Evolutionary conservation across 73 alveolate genomes (phyloP), one percentile per base, ranked within the genome.

Genomic region (Durusdinium trenchii): DNA sequence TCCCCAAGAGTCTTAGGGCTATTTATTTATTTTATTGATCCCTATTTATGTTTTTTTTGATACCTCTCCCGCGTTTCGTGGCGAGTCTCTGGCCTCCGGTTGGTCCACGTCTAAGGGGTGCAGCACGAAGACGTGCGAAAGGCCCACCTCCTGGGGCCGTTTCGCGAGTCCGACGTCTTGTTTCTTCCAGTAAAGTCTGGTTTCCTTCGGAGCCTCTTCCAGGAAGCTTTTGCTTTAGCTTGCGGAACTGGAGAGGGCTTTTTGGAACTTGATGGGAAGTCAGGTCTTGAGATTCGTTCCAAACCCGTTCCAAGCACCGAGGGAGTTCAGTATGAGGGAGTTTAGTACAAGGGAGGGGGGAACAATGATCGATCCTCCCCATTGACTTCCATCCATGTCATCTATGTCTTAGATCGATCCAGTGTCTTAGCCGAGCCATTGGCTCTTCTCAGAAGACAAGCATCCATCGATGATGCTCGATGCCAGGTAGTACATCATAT

Each of bases 51-150:
- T n/a, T n/a, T n/a, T n/a, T n/a, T n/a, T n/a, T 23, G 69, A 57
- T 23, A 57, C 32, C 69, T 12, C 69, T 23, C 69, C 69, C 32
- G 69, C 23, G 69, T 57, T 57, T 57, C 69, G 32, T 23, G 69
- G 32, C 69, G 69, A 57, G 69, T 64, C 28, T 23, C n/a, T 12
- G 1, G 52, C 97, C 97, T 90, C 97, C 3, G 97, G 97, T 18
- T 67, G 86, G 14, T 90, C 97, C 14, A 51, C 10, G 43, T 90
- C 97, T 45, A 90, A 54, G 4, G 97, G 97, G 43, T 90, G 97
- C 61, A 90, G 75, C 36, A 90, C 97, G 60, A 90, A 90, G 43
- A 90, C 57, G 86, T 90, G 97, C 9, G 97, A 64, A 52, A 90
- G 48, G 5, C 87, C 97, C 18, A 90, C 81, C 30, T 90, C 97